Evolutionary conservation across 345 rosid species (phyloP), one percentile per base, ranked within the genome.

Genomic region (Citrus inodora): DNA sequence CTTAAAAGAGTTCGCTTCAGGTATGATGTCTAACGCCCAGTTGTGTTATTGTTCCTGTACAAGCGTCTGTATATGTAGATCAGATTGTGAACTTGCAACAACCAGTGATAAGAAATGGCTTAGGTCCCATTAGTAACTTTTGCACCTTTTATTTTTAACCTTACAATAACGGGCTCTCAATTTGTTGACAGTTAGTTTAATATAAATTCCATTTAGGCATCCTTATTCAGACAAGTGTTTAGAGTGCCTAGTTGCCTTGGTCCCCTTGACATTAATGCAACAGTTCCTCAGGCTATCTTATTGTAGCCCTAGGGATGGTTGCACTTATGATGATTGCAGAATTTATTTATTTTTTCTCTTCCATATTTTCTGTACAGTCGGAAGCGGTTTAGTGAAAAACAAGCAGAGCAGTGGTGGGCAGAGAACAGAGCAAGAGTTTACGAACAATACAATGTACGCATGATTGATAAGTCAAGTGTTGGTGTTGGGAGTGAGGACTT

Each of bases 1-100:
- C 96, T 97, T 73, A 94, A 97, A 86, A 93, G 98, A 68, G 99
- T 97, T 64, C 98, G 99, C 79, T 97, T 97, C 90, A 97, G 99
- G 98, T 97, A 87, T 42, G 81, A 60, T 72, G 24, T 71, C 77
- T 64, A 74, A 9, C 24, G 7, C 58, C 67, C 22, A 4, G 37
- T 63, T 40, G 60, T 72, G 6, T 38, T 59, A 35, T 58, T 11
- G 25, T 67, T 76, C 28, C 21, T 42, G 19, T 38, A 10, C n/a
- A 6, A n/a, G 22, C 60, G 71, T 59, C n/a, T 78, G 16, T 33
- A 28, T 11, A 14, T 76, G 32, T 51, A 30, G 63, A 28, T 42
- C 28, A 17, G 51, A 13, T 14, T 40, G 27, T 61, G 58, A 58
- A 56, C 28, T n/a, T 13, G 8, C 60, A 33, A 2, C 27, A 13